phyloP scores from a whole-genome alignment of 2,329 filamentous ascomycete species.

The Coniosporium tulheliwenetii region DNA sequence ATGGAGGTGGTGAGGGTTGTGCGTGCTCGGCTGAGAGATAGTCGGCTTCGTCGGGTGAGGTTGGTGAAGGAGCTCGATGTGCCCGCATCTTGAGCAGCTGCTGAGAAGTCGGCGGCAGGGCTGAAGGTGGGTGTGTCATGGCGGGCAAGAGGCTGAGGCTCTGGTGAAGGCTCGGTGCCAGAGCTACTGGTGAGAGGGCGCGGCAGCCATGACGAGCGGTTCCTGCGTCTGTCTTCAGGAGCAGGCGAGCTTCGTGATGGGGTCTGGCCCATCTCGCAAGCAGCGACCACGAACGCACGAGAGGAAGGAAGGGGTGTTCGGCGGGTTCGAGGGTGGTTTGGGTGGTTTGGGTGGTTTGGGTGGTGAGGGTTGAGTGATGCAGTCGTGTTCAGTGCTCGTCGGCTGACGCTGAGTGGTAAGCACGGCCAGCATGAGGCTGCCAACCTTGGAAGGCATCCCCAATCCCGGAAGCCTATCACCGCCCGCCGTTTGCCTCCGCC shows the following conservation, averaged over 20 bases:
- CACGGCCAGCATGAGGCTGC: too few relatives aligned
- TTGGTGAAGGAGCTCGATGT: slow-evolving; percentile 6
- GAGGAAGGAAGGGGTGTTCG: slow-evolving; percentile 2
- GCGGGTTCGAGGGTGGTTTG: slow-evolving; percentile 4
- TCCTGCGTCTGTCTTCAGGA: slow-evolving; percentile 11
- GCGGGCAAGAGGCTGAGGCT: neutral
- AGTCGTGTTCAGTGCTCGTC: neutral
- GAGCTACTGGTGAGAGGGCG: slow-evolving; percentile 4
- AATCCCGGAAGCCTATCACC: too few relatives aligned
- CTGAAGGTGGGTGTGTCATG: slow-evolving; percentile 7
- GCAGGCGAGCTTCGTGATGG: slow-evolving; percentile 15
- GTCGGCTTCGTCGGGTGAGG: too few relatives aligned
- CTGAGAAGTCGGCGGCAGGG: too few relatives aligned
- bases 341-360: slow-evolving; percentile 3
- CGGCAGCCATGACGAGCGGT: slow-evolving; percentile 13
- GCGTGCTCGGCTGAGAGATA: slow-evolving; percentile 15
- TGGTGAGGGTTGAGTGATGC: neutral
- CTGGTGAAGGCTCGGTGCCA: slow-evolving; percentile 6
- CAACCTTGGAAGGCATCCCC: too few relatives aligned
- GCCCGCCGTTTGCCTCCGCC: too few relatives aligned
- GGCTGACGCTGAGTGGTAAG: too few relatives aligned
- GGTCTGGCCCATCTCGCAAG: slow-evolving; percentile 20
- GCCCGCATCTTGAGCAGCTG: slow-evolving; percentile 11
- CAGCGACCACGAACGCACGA: slow-evolving; percentile 10
- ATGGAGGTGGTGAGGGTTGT: slow-evolving; percentile 19